Evolutionary conservation across 352 stramenopile genomes (phyloP), one percentile per base, ranked within the genome.

Genomic region (Phytophthora sojae): DNA sequence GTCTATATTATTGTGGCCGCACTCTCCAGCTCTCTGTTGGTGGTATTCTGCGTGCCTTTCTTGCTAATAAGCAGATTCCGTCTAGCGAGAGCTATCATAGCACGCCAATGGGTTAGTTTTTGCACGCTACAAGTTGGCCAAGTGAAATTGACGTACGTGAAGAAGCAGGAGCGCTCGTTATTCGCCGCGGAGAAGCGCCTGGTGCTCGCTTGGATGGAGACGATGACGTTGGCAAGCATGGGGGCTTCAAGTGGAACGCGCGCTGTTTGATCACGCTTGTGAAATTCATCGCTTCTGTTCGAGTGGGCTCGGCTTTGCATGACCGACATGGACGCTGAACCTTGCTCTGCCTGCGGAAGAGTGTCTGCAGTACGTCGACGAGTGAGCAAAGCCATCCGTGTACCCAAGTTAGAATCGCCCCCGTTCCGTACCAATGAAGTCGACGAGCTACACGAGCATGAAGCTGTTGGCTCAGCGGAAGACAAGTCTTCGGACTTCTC

Each of bases 211-310:
- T 80, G 17, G 56, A 50, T 32, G 59, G 39, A 73, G 63, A 69
- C 14, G 64, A 73, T 35, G 69, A 59, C 9, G 62, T 72, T 29
- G 69, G 69, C 6, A 77, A 39, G 59, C 64, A 73, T 15, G 69
- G 60, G 2, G 69, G 65, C 32, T 90, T 91, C 42, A 78, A 70
- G 39, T 88, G 77, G 57, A 90, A 90, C 12, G 85, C 85, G 8
- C 85, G 82, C 69, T 92, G 82, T 64, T 88, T 90, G 4, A 81
- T 69, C 11, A 92, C 75, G 7, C 83, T 81, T 11, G 61, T 77
- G 37, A 90, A 82, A 9, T 79, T 64, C 9, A 57, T 74, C 15
- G 50, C 9, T 11, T 74, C 44, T 39, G 44, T 51, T 32, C 55
- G 5, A 26, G 15, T 37, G 14, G 44, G 45, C 2, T 56, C 39